Percentiles rank a stretch among this genome's conserved stretches.
phyloP scores from a whole-genome alignment of 2,329 filamentous ascomycete species.

The Penicillium sp. region DNA sequence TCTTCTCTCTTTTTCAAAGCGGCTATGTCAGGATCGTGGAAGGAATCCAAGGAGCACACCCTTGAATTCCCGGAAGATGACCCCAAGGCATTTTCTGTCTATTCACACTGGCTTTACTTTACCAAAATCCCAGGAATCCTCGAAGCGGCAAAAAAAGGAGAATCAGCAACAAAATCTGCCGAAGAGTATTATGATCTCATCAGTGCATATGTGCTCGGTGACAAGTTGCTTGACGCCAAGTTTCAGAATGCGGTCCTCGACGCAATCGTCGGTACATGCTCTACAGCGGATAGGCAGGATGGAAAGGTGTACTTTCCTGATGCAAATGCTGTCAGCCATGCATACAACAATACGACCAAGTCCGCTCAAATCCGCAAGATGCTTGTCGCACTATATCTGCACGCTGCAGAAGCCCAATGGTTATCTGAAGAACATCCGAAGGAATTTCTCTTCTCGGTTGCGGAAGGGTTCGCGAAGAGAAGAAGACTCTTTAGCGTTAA shows the following conservation, averaged over 20 bases:
- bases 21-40: background rate
- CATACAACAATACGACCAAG: background rate
- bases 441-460: no score
- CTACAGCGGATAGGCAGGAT: background rate
- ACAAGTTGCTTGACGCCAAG: background rate
- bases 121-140: background rate
- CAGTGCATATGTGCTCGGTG: background rate
- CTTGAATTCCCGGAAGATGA: background rate
- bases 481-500: no score
- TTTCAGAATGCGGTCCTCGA: background rate
- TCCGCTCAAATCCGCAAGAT: no score
- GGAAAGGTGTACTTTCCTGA: background rate
- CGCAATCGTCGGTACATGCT: background rate
- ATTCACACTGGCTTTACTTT: background rate
- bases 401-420: no score
- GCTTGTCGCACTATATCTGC: no score
- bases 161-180: rapidly evolving
- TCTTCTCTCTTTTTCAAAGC: background rate
- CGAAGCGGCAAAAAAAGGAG: no score
- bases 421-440: no score
- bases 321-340: rapidly evolving
- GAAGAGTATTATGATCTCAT: background rate
- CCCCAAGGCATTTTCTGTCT: background rate
- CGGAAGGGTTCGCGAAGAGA: no score
- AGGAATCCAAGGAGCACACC: background rate